A percentile compares a stretch with the other conserved stretches of the same genome.
Evolutionary conservation across 2,329 filamentous ascomycete species (phyloP).

Genomic region (Drechslerella coelobrocha): DNA sequence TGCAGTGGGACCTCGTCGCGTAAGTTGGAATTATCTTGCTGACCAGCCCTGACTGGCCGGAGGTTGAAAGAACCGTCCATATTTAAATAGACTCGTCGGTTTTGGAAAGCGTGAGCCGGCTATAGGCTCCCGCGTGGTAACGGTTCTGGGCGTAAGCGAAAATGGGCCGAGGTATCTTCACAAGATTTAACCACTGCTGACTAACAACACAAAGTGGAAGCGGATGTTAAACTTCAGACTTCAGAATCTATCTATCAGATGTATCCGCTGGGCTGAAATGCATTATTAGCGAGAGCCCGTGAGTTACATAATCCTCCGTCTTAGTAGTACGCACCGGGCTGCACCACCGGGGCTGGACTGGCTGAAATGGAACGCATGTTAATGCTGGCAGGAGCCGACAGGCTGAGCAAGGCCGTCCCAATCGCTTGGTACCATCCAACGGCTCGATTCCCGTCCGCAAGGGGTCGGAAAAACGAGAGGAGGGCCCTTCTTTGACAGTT

Average conservation of each 20-base stretch:
- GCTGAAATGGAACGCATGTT: neutral
- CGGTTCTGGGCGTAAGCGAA: constrained; percentile 35
- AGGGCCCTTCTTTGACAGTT: neutral
- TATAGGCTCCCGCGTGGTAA: constrained; percentile 20
- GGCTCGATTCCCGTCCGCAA: neutral
- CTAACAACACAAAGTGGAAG: too few relatives aligned
- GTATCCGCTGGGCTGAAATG: too few relatives aligned
- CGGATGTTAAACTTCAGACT: too few relatives aligned
- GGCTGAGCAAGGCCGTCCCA: neutral
- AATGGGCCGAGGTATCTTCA: constrained; percentile 43
- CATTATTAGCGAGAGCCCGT: too few relatives aligned
- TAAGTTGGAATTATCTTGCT: neutral
- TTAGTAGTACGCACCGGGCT: too few relatives aligned
- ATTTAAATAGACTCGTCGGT: constrained; percentile 28
- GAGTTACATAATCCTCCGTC: too few relatives aligned
- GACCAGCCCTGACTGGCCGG: neutral
- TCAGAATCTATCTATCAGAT: too few relatives aligned
- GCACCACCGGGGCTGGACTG: neutral
- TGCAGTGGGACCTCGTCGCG: neutral
- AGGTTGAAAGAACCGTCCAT: constrained; percentile 1
- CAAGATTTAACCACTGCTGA: too few relatives aligned
- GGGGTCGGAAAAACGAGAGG: neutral
- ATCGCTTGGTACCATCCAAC: neutral
- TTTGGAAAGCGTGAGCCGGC: constrained; percentile 15
- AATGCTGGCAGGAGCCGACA: neutral